A percentile compares a stretch with the other conserved stretches of the same genome.
phyloP scores from a whole-genome alignment of 495 filamentous ascomycete genomes.

The Aspergillus leporis region DNA sequence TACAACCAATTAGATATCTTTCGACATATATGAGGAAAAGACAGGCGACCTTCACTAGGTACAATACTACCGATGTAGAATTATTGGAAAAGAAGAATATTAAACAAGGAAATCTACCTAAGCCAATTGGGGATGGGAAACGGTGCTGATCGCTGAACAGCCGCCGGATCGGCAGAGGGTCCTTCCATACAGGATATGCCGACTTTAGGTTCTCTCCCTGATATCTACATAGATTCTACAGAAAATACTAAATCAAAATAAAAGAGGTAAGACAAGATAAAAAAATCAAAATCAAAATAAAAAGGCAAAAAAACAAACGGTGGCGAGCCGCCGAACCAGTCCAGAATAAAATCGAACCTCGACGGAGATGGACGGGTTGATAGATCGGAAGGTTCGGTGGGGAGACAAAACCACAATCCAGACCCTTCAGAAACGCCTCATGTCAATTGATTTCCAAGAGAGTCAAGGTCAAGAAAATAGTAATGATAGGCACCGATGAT shows the following conservation, averaged over 20 bases:
- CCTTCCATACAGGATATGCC: background rate
- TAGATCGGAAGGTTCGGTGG: slow-evolving; percentile 5
- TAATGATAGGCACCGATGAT: background rate
- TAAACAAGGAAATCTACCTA: too few relatives aligned
- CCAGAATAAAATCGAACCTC: background rate
- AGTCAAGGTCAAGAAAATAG: background rate
- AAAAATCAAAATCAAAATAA: background rate
- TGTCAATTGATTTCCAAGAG: background rate
- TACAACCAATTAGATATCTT: too few relatives aligned
- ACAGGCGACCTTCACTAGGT: too few relatives aligned
- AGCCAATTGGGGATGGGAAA: background rate
- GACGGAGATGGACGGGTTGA: background rate
- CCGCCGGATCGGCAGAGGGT: slow-evolving; percentile 1
- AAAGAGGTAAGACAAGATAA: too few relatives aligned
- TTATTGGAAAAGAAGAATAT: too few relatives aligned
- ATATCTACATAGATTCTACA: too few relatives aligned
- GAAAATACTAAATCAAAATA: too few relatives aligned
- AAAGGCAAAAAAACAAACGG: background rate
- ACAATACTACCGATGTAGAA: too few relatives aligned
- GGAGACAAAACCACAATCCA: background rate
- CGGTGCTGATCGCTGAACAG: slow-evolving; percentile 3
- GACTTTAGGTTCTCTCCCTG: background rate
- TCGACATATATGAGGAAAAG: too few relatives aligned
- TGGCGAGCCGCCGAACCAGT: background rate
- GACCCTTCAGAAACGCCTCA: too few relatives aligned